Conservation (phyloP, 2,329 filamentous ascomycete genomes). For the Cryphonectria carpinicola region DNA sequence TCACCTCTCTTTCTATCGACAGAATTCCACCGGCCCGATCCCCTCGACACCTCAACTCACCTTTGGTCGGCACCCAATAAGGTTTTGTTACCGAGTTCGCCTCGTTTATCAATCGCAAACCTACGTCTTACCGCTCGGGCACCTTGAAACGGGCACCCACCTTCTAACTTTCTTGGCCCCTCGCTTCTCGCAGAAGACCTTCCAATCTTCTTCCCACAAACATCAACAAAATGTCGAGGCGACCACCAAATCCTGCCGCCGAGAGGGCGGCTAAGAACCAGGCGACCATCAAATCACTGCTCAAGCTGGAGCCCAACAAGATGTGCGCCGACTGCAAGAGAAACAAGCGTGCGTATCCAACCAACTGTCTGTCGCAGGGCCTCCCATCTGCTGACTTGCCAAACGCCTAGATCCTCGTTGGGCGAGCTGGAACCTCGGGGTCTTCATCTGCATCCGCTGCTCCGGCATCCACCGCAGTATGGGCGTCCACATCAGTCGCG, state of each 20-base stretch:
- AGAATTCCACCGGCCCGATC: background rate
- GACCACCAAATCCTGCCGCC: constrained; percentile 75
- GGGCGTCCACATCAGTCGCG: constrained; percentile 97
- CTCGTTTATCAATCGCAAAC: background rate
- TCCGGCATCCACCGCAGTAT: constrained; percentile 98
- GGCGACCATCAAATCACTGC: constrained; percentile 87
- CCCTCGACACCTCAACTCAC: background rate
- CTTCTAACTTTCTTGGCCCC: background rate
- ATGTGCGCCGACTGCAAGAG: constrained; percentile 97
- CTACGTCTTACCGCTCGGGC: background rate
- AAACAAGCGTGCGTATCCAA: constrained; percentile 79
- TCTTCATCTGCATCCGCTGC: constrained; percentile 97
- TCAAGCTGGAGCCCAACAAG: constrained; percentile 96
- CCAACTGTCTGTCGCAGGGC: too few relatives aligned
- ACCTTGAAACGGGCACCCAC: background rate
- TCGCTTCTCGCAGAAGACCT: background rate
- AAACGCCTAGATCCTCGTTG: constrained; percentile 82
- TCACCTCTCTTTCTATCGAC: constrained; percentile 3
- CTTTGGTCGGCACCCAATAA: background rate
- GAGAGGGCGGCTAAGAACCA: constrained; percentile 93
- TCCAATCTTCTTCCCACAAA: constrained; percentile 16
- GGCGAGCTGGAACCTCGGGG: constrained; percentile 97
- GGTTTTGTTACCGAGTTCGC: background rate
- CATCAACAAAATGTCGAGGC: constrained; percentile 70
- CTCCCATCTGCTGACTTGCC: background rate